Percentiles rank a stretch among this genome's conserved stretches.
These are phyloP conservation scores for Yarrowia hollandica DNA, from an alignment of 805 yeast species.

Conservation along the genomic window DNA sequence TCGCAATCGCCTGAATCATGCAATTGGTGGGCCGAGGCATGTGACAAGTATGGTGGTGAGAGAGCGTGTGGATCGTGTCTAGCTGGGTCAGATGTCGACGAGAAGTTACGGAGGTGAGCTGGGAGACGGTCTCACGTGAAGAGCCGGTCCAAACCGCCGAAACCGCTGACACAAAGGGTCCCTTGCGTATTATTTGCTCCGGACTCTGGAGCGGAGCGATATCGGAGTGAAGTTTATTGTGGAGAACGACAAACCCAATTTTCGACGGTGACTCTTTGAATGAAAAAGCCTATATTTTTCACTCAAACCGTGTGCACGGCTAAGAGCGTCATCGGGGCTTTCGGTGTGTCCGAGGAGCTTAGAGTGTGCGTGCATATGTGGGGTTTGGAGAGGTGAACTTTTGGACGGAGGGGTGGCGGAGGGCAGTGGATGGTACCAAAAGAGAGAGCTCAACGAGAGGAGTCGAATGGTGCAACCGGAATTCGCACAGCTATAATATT, in stretches of 20 bases:
- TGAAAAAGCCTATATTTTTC: no score
- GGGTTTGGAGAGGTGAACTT: not conserved
- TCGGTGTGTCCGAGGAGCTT: slow-evolving; percentile 25
- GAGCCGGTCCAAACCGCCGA: not conserved
- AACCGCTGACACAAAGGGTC: slow-evolving; percentile 4
- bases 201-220: not conserved
- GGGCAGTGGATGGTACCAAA: not conserved
- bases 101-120: slow-evolving; percentile 2
- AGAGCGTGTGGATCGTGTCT: not conserved
- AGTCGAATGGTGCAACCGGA: not conserved
- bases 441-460: not conserved
- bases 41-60: no score
- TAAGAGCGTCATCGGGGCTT: slow-evolving; percentile 5
- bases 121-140: no score
- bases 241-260: not conserved
- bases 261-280: no score
- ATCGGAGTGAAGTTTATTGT: not conserved
- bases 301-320: no score
- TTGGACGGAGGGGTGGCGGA: no score
- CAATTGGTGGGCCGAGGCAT: slow-evolving; percentile 22
- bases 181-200: not conserved
- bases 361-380: slow-evolving; percentile 12
- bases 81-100: not conserved
- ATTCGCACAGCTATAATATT: not conserved
- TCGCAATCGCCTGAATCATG: slow-evolving; percentile 6